Evolutionary conservation across 768 basidiomycete genomes (phyloP), one percentile per base, ranked within the genome.

Genomic region (Trametes sanguinea): DNA sequence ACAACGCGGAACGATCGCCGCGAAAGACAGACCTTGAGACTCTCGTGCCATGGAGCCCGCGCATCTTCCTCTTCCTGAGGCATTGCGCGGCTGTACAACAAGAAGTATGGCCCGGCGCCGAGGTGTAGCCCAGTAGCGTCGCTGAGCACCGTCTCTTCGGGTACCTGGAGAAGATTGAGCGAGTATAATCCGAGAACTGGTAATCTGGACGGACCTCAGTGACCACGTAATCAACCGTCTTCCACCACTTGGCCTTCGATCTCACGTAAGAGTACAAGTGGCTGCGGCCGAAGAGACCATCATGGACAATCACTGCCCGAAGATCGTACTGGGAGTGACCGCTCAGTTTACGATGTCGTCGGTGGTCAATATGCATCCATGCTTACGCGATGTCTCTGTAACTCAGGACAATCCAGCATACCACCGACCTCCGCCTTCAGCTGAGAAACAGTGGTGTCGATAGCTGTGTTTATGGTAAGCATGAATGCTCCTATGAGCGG

Each of bases 191-290:
- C 22, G 1, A 22, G 22, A 1, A 22, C 22, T 22, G 22, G 22
- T 1, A 22, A 1, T 22, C 1, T 22, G 33, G 54, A 40, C 30
- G 37, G 62, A 85, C 91, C 81, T 89, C 83, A 1, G 83, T 85
- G 2, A 92, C 87, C 10, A 77, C 75, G 60, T 83, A 82, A 67
- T 92, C 92, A 7, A 88, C 79, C 2, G 85, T 88, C 75, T 90
- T 93, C 89, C 90, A 94, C 92, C 92, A 94, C 3, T 71, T 74
- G 5, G 81, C 86, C 46, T 83, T 80, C 58, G 86, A 82, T 61
- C 86, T 83, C 11, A 91, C 84, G 64, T 92, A 94, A 6, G 89
- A 88, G 70, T 92, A 91, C 8, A 90, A 76, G 67, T 92, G 88
- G 58, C 83, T 90, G 48, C 92, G 78, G 8, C 92, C 92, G 44